phyloP scores from a whole-genome alignment of 2,329 filamentous ascomycete genomes.

The Colletotrichum costaricense region DNA sequence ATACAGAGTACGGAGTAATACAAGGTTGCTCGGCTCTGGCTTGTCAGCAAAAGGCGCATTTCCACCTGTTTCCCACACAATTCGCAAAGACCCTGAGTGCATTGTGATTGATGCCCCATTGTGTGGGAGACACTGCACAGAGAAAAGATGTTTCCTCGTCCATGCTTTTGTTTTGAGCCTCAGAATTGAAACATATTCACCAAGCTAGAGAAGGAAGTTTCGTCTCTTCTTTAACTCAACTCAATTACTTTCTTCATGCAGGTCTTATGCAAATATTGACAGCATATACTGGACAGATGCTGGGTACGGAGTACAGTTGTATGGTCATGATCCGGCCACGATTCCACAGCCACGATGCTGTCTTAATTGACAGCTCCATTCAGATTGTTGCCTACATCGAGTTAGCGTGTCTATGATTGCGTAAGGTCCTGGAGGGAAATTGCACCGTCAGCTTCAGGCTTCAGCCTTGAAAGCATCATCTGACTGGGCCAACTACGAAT shows the following conservation, averaged over 20 bases:
- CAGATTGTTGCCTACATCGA: conserved; percentile 9
- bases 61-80: neutral
- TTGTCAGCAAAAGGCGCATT: neutral
- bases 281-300: neutral
- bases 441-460: neutral
- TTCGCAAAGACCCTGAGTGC: neutral
- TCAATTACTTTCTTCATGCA: neutral
- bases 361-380: neutral
- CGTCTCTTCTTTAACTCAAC: neutral
- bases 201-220: neutral
- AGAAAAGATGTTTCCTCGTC: neutral
- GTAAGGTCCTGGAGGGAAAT: neutral
- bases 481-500: neutral
- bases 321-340: neutral
- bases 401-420: neutral
- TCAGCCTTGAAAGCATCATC: neutral
- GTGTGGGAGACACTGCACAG: neutral
- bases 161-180: neutral
- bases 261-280: neutral
- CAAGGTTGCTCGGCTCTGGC: neutral
- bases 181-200: neutral
- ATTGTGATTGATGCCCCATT: neutral
- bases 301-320: neutral
- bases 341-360: neutral
- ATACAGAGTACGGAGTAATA: neutral